A percentile compares a stretch with the other conserved stretches of the same genome.
Conservation (phyloP, 1,284 basidiomycete genomes). For the Heliocybe sulcata region DNA sequence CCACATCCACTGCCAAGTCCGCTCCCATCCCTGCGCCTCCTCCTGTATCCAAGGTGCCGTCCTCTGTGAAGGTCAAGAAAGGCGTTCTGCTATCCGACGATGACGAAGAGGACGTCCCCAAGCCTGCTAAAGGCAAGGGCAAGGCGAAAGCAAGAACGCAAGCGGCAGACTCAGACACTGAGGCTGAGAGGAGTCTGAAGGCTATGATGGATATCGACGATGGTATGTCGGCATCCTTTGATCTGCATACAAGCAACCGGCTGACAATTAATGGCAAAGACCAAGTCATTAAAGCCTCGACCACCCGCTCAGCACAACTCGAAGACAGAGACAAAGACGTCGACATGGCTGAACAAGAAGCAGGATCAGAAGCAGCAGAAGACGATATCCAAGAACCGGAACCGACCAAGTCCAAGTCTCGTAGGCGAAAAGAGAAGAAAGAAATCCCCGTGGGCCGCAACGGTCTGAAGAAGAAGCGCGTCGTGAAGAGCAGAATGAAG, state of each 20-base stretch:
- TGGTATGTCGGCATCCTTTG: constrained; percentile 28
- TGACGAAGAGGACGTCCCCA: constrained; percentile 32
- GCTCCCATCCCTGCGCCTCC: constrained; percentile 4
- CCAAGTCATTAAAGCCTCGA: constrained; percentile 36
- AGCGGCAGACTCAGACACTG: constrained; percentile 18
- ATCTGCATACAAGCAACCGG: not conserved
- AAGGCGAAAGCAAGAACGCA: constrained; percentile 9
- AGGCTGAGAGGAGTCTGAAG: constrained; percentile 36
- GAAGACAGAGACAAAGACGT: constrained; percentile 20
- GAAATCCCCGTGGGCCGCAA: constrained; percentile 60
- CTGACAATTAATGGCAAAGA: constrained; percentile 20
- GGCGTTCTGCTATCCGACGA: constrained; percentile 51
- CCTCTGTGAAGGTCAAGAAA: constrained; percentile 29
- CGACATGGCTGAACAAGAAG: constrained; percentile 22
- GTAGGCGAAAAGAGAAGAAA: constrained; percentile 53
- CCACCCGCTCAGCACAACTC: constrained; percentile 14
- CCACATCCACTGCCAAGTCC: not conserved
- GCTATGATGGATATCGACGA: constrained; percentile 77
- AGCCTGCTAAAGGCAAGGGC: constrained; percentile 25
- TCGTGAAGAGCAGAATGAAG: constrained; percentile 48
- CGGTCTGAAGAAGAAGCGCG: constrained; percentile 63
- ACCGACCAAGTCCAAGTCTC: constrained; percentile 31
- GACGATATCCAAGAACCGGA: constrained; percentile 9
- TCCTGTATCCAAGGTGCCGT: constrained; percentile 13
- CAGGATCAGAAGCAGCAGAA: constrained; percentile 16